Evolutionary conservation across 371 early-diverging fungal genomes (phyloP).

Genomic region (Cladochytrium tenue): DNA sequence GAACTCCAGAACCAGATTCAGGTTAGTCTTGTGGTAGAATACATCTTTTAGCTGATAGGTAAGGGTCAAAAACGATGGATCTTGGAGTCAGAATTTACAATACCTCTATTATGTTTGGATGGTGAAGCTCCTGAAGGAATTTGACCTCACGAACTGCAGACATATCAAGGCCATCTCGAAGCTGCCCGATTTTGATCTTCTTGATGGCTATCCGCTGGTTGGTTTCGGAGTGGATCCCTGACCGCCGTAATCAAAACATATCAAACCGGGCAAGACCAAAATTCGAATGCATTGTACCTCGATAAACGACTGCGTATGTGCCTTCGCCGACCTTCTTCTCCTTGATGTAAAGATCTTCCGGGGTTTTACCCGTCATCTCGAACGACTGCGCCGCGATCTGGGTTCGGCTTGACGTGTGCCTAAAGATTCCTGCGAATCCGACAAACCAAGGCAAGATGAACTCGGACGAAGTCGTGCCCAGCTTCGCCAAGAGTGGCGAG

Average conservation of each 20-base stretch:
- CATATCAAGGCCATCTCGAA: constrained; percentile 85
- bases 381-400: not conserved
- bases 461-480: too few species aligned
- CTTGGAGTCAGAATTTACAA: not conserved
- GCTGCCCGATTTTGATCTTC: constrained; percentile 89
- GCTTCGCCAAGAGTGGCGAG: too few species aligned
- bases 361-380: not conserved
- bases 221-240: constrained; percentile 15
- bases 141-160: constrained; percentile 98
- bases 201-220: constrained; percentile 80
- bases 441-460: too few species aligned
- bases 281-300: constrained; percentile 50
- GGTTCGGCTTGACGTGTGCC: too few species aligned
- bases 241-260: not conserved
- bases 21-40: constrained; percentile 86
- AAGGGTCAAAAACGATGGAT: constrained; percentile 24
- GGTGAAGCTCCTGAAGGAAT: constrained; percentile 86
- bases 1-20: constrained; percentile 96
- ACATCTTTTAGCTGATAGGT: constrained; percentile 92
- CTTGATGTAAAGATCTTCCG: constrained; percentile 33
- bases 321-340: constrained; percentile 89
- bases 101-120: constrained; percentile 90
- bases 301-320: constrained; percentile 92
- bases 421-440: too few species aligned
- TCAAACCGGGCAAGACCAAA: not conserved